These are phyloP conservation scores for Carnegiea gigantea DNA, from an alignment of 179 eudicot species.

Conservation along the genomic window DNA sequence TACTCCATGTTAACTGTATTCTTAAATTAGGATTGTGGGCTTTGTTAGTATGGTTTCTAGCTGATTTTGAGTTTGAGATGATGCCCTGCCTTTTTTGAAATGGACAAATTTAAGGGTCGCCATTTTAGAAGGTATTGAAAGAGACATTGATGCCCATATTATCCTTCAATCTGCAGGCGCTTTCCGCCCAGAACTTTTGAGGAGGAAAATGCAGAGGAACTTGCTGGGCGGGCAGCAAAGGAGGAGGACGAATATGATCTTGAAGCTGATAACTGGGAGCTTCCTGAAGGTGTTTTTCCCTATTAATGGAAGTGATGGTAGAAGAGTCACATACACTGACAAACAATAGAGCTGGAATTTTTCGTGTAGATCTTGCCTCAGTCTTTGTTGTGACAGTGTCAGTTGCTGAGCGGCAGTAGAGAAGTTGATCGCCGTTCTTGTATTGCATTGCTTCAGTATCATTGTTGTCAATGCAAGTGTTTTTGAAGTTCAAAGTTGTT, in stretches of 20 bases:
- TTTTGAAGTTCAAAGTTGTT: not conserved
- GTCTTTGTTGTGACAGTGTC: not conserved
- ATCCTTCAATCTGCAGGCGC: conserved; percentile 34
- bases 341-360: conserved; percentile 1
- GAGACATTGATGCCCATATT: not conserved
- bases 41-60: too few relatives aligned
- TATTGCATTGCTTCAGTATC: not conserved
- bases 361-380: not conserved
- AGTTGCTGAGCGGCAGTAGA: not conserved
- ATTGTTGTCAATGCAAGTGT: not conserved
- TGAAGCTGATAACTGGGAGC: conserved; percentile 63
- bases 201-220: not conserved
- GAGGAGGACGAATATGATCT: too few relatives aligned
- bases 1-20: too few relatives aligned
- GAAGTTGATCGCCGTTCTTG: not conserved
- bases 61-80: not conserved
- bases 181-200: conserved; percentile 28
- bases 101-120: not conserved
- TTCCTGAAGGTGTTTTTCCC: conserved; percentile 39
- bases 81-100: not conserved
- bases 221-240: too few relatives aligned
- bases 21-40: too few relatives aligned
- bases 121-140: not conserved
- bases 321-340: conserved; percentile 14
- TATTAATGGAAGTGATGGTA: conserved; percentile 16